phyloP scores from a whole-genome alignment of 345 rosid genomes.

The Arabidopsis thaliana region DNA sequence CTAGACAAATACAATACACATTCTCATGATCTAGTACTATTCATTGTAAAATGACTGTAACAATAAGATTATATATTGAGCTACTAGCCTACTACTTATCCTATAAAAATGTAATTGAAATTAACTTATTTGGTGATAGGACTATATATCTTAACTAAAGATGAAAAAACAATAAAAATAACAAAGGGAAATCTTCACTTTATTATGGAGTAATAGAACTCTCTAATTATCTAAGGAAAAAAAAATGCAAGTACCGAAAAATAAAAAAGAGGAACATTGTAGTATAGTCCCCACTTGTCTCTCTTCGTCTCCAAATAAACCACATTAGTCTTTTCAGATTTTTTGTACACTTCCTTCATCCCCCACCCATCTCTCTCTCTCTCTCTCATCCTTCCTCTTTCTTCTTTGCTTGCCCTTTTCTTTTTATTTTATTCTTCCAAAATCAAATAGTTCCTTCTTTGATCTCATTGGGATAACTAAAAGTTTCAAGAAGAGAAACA shows the following conservation, averaged over 20 bases:
- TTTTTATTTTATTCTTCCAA: constrained; percentile 38
- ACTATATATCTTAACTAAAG: no score
- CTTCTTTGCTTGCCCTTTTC: constrained; percentile 41
- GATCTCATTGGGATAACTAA: constrained; percentile 37
- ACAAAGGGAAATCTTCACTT: not conserved
- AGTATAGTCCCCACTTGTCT: constrained; percentile 48
- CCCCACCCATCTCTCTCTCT: constrained; percentile 37
- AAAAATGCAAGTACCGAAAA: constrained; percentile 11
- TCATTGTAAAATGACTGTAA: not conserved
- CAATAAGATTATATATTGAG: not conserved
- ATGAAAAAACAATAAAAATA: not conserved
- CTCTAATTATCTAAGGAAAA: no score
- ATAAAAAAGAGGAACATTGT: constrained; percentile 35
- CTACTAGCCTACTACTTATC: not conserved
- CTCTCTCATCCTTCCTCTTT: constrained; percentile 37
- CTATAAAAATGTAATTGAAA: not conserved
- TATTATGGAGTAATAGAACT: no score
- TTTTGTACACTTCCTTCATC: constrained; percentile 46
- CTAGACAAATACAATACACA: not conserved
- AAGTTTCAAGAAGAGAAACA: constrained; percentile 17
- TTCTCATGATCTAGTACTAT: not conserved
- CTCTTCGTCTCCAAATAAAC: constrained; percentile 40
- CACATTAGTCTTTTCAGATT: constrained; percentile 50
- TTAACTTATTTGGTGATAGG: not conserved
- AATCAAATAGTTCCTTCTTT: constrained; percentile 36